These are phyloP conservation scores for Rhodamnia rubescens DNA, from an alignment of 345 rosid species.

Conservation along the genomic window DNA sequence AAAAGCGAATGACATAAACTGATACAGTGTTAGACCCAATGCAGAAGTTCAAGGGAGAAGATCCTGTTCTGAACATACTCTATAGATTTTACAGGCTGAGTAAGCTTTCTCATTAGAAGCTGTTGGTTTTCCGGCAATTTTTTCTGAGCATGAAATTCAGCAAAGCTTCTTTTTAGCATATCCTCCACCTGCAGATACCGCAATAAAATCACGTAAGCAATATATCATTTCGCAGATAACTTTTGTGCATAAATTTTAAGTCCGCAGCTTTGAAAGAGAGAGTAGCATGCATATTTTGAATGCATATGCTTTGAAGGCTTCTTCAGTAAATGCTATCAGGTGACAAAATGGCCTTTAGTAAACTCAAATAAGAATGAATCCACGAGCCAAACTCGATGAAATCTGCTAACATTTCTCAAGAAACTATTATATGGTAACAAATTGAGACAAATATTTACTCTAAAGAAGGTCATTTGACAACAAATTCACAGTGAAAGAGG, in stretches of 20 bases:
- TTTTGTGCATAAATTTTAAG: neutral
- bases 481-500: neutral
- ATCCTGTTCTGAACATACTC: conserved; percentile 44
- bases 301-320: neutral
- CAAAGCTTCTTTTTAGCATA: conserved; percentile 97
- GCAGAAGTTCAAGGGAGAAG: neutral
- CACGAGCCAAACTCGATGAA: neutral
- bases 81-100: conserved; percentile 55
- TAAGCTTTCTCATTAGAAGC: conserved; percentile 67
- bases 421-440: neutral
- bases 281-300: neutral
- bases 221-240: neutral
- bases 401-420: neutral
- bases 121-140: conserved; percentile 81
- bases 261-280: neutral
- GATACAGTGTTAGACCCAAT: neutral
- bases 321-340: neutral
- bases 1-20: neutral
- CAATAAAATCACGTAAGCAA: neutral
- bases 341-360: neutral
- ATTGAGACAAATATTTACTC: neutral
- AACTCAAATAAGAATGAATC: neutral
- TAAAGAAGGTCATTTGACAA: neutral
- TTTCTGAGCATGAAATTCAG: conserved; percentile 93
- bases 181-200: conserved; percentile 70